phyloP scores from a whole-genome alignment of 108 stramenopile genomes.

The Fistulifera solaris region DNA sequence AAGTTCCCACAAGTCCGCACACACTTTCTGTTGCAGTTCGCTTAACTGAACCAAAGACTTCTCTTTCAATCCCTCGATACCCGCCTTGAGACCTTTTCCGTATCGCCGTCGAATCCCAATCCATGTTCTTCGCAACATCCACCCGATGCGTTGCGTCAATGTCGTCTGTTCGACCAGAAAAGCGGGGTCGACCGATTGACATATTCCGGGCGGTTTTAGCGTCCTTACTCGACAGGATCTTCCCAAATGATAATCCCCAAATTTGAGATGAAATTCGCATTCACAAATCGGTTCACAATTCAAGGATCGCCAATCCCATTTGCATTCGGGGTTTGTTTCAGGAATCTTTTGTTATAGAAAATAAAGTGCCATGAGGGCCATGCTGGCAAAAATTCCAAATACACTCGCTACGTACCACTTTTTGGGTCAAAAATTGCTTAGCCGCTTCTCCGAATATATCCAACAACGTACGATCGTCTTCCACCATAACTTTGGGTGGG shows the following conservation, averaged over 20 bases:
- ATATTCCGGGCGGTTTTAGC: too few species aligned
- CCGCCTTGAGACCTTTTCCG: too few species aligned
- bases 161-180: too few species aligned
- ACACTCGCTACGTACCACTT: slow-evolving; percentile 23
- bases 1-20: too few species aligned
- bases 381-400: background rate
- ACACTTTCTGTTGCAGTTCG: too few species aligned
- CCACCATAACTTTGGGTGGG: background rate
- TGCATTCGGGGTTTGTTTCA: slow-evolving; percentile 23
- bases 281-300: slow-evolving; percentile 77
- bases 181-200: too few species aligned
- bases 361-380: background rate
- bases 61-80: too few species aligned
- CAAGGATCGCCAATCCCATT: slow-evolving; percentile 67
- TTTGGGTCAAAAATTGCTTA: slow-evolving; percentile 72
- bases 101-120: too few species aligned
- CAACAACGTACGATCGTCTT: slow-evolving; percentile 63
- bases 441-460: slow-evolving; percentile 78
- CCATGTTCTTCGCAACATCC: too few species aligned
- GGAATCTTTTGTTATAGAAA: slow-evolving; percentile 12
- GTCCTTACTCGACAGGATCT: slow-evolving; percentile 43
- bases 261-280: slow-evolving; percentile 41
- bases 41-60: too few species aligned
- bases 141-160: too few species aligned
- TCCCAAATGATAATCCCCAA: slow-evolving; percentile 75